A percentile compares a stretch with the other conserved stretches of the same genome.
These are phyloP conservation scores for Camellia sinensis DNA, from an alignment of 148 eudicot species.

Conservation along the genomic window DNA sequence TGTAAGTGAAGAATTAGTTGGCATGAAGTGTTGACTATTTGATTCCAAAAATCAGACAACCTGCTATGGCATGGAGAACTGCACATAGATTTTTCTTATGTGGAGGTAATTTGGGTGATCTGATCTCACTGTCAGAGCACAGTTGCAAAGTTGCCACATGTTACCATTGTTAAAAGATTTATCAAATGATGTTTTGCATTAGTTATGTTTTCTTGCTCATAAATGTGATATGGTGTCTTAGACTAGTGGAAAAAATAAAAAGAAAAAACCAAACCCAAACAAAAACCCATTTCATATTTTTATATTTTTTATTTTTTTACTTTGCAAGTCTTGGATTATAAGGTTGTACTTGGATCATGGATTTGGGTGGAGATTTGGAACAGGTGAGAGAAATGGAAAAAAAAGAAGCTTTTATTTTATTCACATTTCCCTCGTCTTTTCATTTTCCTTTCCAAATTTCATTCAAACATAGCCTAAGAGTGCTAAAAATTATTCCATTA, in stretches of 20 bases:
- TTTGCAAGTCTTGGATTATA: neutral
- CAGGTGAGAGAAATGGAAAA: too few species aligned
- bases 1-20: neutral
- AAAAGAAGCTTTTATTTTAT: too few species aligned
- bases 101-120: too few species aligned
- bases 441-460: too few species aligned
- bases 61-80: neutral
- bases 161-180: neutral
- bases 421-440: too few species aligned
- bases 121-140: too few species aligned
- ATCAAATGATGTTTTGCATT: neutral
- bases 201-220: neutral
- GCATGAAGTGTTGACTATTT: neutral
- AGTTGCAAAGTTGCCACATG: too few species aligned
- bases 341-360: too few species aligned
- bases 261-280: neutral
- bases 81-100: neutral
- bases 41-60: neutral
- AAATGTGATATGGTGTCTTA: neutral
- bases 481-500: neutral
- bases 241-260: neutral
- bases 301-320: neutral
- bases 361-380: too few species aligned
- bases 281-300: neutral
- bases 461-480: neutral